Base-by-base conservation (phyloP, 768 basidiomycete genomes). In the Roridomyces roridus region DNA sequence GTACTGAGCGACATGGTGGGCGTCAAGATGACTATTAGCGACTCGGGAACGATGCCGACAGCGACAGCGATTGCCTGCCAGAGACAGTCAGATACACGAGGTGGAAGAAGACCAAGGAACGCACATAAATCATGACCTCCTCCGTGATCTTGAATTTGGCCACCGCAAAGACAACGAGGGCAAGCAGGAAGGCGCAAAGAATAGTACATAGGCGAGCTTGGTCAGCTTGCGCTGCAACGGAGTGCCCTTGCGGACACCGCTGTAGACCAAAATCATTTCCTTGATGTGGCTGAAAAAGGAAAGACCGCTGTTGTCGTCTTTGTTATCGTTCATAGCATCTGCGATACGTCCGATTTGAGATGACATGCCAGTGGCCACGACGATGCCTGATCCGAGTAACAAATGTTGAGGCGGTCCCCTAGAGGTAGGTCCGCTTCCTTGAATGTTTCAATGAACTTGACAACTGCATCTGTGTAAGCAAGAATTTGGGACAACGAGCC, bases 351-450 rank as follows among this genome's bases (percentile, higher is more conserved):
- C 77, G 39, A 78, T 73, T 73, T 84, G 80, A 4, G 84, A 82
- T 41, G 72, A 65, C 83, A 84, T 83, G 10, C 76, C 82, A n/a
- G 81, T 83, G 18, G 66, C 71, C 42, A 78, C 71, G 42, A 79
- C 75, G 35, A 85, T 70, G 26, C 79, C 80, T 14, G 74, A 73
- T 4, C 76, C 81, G 76, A 79, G 63, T 74, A 77, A 23, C 74
- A 76, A 37, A 81, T 65, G 50, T 81, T 80, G 37, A 74, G 58
- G 21, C 78, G 74, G 51, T 81, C 79, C 8, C 76, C 79, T 49
- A 78, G 74, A 0, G 76, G 73, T 35, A 77, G 20, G 41, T 76
- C 70, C 21, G 67, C 66, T 6, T 63, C 49, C 5, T 70, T 57
- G 39, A 73, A 69, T 1, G 69, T 66, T 17, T 74, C 69, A 12